Evolutionary conservation across 192 early-diverging fungal species (phyloP).

Genomic region (Coemansia sp.): DNA sequence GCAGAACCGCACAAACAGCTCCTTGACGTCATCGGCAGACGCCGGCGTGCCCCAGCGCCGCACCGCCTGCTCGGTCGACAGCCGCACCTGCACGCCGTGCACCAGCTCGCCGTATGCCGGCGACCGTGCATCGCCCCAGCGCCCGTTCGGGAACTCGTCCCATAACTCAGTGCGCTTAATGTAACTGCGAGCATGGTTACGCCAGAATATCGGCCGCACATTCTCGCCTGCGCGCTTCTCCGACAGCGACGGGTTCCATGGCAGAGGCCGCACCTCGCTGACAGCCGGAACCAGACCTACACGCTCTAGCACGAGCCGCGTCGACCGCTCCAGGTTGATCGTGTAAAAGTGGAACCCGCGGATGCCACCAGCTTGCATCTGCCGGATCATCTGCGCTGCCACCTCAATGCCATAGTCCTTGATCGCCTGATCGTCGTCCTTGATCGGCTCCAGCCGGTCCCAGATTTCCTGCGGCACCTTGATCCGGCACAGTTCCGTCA

Average conservation of each 20-base stretch:
- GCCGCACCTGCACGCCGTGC: constrained; percentile 77
- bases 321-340: constrained; percentile 87
- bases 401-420: constrained; percentile 89
- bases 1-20: constrained; percentile 83
- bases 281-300: constrained; percentile 72
- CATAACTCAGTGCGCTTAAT: constrained; percentile 87
- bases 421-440: constrained; percentile 97
- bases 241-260: constrained; percentile 72
- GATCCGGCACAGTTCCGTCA: constrained; percentile 85
- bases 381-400: constrained; percentile 81
- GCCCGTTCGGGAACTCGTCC: constrained; percentile 98
- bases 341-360: constrained; percentile 96
- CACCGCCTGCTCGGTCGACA: constrained; percentile 74
- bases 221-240: constrained; percentile 90
- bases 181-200: constrained; percentile 91
- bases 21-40: constrained; percentile 64
- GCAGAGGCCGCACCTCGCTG: constrained; percentile 62
- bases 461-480: constrained; percentile 82
- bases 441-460: constrained; percentile 90
- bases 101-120: constrained; percentile 82
- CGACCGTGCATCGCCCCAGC: constrained; percentile 96
- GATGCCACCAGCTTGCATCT: constrained; percentile 68
- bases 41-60: constrained; percentile 79
- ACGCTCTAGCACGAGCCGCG: constrained; percentile 84
- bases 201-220: constrained; percentile 99